Conservation (phyloP, 2,329 filamentous ascomycete genomes). For the Zymoseptoria tritici region DNA sequence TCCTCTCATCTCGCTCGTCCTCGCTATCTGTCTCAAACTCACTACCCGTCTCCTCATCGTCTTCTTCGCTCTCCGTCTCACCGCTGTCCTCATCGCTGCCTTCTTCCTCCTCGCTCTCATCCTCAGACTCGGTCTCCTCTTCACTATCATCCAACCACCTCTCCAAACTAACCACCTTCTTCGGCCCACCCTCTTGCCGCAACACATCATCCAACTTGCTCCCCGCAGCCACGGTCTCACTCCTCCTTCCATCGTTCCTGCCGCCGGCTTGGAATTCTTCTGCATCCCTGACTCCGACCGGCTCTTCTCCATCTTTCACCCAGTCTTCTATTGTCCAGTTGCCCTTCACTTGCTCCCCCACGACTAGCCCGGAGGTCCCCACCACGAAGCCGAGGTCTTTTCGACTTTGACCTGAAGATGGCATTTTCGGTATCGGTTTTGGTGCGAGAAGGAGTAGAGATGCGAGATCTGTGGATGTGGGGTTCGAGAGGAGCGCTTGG, state of each 20-base stretch:
- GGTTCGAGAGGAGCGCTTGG: conserved; percentile 70
- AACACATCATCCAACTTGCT: conserved; percentile 57
- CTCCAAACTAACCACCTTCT: conserved; percentile 73
- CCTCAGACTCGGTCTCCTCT: conserved; percentile 44
- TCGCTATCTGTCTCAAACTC: conserved; percentile 29
- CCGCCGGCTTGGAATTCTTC: conserved; percentile 31
- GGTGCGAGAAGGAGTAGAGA: conserved; percentile 85
- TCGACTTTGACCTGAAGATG: conserved; percentile 78
- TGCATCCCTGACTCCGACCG: conserved; percentile 65
- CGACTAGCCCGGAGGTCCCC: conserved; percentile 76
- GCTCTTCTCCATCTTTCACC: conserved; percentile 74
- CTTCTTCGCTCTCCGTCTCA: conserved; percentile 46
- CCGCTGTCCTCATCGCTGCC: conserved; percentile 39
- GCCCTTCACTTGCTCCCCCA: conserved; percentile 67
- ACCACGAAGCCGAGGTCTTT: conserved; percentile 59
- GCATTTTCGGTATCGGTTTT: conserved; percentile 85
- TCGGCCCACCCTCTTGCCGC: conserved; percentile 41
- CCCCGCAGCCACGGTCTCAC: conserved; percentile 46
- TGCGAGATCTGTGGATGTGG: conserved; percentile 70
- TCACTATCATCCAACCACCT: conserved; percentile 81
- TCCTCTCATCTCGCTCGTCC: conserved; percentile 36
- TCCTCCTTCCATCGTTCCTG: conserved; percentile 28
- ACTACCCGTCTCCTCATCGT: conserved; percentile 30
- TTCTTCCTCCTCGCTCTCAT: conserved; percentile 45
- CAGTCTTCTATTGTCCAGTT: conserved; percentile 77